A percentile compares a stretch with the other conserved stretches of the same genome.
Conservation (phyloP, 208 protist genomes). For the Trypanosoma melophagium region DNA sequence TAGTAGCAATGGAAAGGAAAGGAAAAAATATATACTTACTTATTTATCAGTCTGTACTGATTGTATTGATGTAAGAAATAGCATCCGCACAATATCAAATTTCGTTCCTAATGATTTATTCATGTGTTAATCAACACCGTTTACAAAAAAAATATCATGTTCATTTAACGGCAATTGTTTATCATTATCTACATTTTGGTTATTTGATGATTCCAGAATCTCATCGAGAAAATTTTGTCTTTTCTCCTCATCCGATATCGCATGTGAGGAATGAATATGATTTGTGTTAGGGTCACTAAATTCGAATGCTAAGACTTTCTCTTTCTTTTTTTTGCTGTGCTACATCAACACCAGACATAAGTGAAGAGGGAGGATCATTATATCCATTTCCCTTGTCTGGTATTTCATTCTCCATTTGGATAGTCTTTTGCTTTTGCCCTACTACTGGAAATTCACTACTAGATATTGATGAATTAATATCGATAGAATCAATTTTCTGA, state of each 20-base stretch:
- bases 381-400: not conserved
- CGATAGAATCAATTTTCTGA: no score
- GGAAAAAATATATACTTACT: not conserved
- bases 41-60: not conserved
- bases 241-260: not conserved
- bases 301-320: not conserved
- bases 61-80: slow-evolving; percentile 9
- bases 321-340: not conserved
- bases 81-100: not conserved
- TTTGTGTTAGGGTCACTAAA: not conserved
- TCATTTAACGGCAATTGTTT: not conserved
- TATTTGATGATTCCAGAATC: slow-evolving; percentile 1
- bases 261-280: not conserved
- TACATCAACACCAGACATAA: not conserved
- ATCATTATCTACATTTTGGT: not conserved
- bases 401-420: no score
- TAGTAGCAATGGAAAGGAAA: not conserved
- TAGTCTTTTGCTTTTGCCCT: no score
- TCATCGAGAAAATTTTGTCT: not conserved
- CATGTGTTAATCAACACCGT: not conserved
- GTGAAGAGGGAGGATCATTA: not conserved
- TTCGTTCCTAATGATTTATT: not conserved
- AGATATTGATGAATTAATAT: no score
- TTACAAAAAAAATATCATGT: slow-evolving; percentile 6
- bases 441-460: no score